Conservation (phyloP, 2,329 filamentous ascomycete genomes). For the Teratosphaeria viscida region DNA sequence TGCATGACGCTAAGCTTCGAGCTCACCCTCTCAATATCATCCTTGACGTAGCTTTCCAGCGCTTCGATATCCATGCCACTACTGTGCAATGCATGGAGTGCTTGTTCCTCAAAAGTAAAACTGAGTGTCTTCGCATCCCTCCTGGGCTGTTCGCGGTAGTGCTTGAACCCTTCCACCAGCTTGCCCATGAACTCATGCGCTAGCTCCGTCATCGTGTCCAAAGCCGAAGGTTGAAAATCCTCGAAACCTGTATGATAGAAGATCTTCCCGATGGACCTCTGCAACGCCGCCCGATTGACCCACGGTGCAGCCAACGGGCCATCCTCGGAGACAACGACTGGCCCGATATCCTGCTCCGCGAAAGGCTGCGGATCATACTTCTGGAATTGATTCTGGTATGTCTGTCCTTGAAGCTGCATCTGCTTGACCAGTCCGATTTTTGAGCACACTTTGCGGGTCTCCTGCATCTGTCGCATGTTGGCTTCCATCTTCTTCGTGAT, state of each 20-base stretch:
- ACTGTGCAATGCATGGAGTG: constrained; percentile 76
- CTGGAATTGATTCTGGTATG: constrained; percentile 96
- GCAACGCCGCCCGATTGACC: constrained; percentile 71
- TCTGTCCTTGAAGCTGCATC: constrained; percentile 86
- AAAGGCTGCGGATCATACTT: constrained; percentile 91
- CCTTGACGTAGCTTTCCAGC: constrained; percentile 78
- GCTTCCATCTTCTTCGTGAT: constrained; percentile 72
- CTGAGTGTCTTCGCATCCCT: constrained; percentile 38
- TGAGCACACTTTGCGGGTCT: constrained; percentile 87
- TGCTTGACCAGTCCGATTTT: constrained; percentile 98
- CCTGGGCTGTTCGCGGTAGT: constrained; percentile 76
- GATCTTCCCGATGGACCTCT: constrained; percentile 84
- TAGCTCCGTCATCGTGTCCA: constrained; percentile 83
- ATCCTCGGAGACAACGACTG: constrained; percentile 82
- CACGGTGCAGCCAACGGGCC: constrained; percentile 78
- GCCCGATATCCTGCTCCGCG: constrained; percentile 70
- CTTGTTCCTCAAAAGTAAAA: constrained; percentile 73
- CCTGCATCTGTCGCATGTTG: constrained; percentile 92
- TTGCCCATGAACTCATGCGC: constrained; percentile 85
- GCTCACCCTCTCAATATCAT: constrained; percentile 81
- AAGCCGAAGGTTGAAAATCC: constrained; percentile 86
- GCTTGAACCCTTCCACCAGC: constrained; percentile 65
- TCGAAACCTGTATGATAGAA: constrained; percentile 96
- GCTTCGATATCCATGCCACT: constrained; percentile 73
- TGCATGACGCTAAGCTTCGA: constrained; percentile 74